Evolutionary conservation across 148 eudicot species (phyloP).

Genomic region (Dysphania ambrosioides): DNA sequence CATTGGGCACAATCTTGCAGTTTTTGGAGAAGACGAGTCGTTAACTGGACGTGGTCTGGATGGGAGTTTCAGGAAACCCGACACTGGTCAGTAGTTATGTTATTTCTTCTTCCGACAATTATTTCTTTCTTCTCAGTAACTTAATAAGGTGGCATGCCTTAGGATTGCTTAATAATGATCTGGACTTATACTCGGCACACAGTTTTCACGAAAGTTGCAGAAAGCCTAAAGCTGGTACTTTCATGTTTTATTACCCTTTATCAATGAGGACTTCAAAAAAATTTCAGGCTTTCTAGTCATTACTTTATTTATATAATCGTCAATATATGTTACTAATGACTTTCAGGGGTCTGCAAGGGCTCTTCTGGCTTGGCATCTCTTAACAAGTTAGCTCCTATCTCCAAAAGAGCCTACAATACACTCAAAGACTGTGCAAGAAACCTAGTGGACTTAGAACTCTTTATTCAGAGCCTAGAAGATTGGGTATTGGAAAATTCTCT

Average conservation of each 20-base stretch:
- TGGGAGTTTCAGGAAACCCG: conserved; percentile 47
- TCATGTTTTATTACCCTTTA: background rate
- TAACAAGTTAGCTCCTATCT: conserved; percentile 47
- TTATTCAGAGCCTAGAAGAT: conserved; percentile 54
- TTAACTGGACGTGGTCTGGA: conserved; percentile 39
- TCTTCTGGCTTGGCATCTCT: conserved; percentile 41
- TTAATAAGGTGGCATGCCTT: conserved; percentile 22
- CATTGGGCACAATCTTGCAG: conserved; percentile 27
- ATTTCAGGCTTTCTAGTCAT: background rate
- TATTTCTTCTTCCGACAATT: background rate
- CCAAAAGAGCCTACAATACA: conserved; percentile 46
- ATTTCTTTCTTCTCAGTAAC: conserved; percentile 11
- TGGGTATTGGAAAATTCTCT: conserved; percentile 55
- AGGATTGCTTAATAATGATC: conserved; percentile 40
- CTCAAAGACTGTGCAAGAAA: conserved; percentile 53
- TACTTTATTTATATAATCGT: background rate
- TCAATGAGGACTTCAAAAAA: background rate
- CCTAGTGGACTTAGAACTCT: conserved; percentile 49
- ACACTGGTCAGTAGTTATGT: conserved; percentile 29
- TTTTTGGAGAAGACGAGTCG: conserved; percentile 35
- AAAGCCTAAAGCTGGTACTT: conserved; percentile 43
- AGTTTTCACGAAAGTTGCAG: conserved; percentile 44
- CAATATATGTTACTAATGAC: background rate
- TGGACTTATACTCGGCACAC: conserved; percentile 32
- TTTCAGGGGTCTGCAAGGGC: conserved; percentile 47